phyloP scores from a whole-genome alignment of 164 flowering plant genomes.

The Aristolochia californica region DNA sequence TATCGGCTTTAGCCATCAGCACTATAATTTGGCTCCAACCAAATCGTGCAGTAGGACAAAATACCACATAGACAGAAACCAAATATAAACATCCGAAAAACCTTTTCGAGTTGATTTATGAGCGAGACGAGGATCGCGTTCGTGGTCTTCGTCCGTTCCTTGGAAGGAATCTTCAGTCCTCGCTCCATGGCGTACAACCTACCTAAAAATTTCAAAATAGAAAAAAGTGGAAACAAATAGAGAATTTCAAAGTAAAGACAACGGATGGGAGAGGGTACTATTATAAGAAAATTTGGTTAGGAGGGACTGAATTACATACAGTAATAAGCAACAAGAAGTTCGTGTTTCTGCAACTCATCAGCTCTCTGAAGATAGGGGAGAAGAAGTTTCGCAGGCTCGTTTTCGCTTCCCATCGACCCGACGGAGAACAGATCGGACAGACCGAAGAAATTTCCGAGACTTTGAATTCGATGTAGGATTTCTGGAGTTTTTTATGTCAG shows the following conservation, averaged over 20 bases:
- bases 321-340: conserved; percentile 92
- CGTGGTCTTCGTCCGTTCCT: conserved; percentile 78
- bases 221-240: neutral
- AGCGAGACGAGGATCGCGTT: conserved; percentile 71
- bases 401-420: conserved; percentile 46
- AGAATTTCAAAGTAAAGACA: too few species aligned
- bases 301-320: conserved; percentile 29
- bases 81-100: neutral
- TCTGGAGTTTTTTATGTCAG: too few species aligned
- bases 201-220: conserved; percentile 30
- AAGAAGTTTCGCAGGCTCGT: conserved; percentile 81
- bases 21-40: too few species aligned
- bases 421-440: neutral
- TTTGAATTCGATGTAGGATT: too few species aligned
- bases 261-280: neutral
- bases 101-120: conserved; percentile 98
- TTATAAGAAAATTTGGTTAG: neutral
- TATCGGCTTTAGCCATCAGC: too few species aligned
- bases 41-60: too few species aligned
- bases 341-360: conserved; percentile 93
- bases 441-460: neutral
- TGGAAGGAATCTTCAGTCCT: conserved; percentile 70
- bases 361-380: conserved; percentile 94
- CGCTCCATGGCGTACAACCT: conserved; percentile 95
- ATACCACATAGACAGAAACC: too few species aligned